A percentile compares a stretch with the other conserved stretches of the same genome.
These are phyloP conservation scores for slime mould (Dictyostelium discoideum) DNA, from an alignment of 78 protist species.

Conservation along the genomic window DNA sequence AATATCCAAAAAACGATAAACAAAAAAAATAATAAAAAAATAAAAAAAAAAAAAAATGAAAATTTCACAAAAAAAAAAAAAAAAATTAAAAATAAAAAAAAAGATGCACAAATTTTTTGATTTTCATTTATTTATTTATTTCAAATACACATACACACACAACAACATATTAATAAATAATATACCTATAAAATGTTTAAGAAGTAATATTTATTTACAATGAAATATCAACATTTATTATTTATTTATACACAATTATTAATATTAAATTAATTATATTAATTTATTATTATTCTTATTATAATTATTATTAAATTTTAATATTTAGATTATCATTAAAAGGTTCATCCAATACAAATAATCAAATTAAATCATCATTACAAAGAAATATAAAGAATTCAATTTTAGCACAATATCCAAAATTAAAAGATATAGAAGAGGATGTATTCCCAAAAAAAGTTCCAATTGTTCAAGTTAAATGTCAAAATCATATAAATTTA, in stretches of 20 bases:
- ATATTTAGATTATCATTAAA: constrained; percentile 41
- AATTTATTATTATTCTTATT: background rate
- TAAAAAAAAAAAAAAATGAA: background rate
- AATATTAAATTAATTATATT: too few relatives aligned
- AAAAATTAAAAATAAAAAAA: background rate
- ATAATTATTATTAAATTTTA: background rate
- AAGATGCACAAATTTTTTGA: background rate
- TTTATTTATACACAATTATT: too few relatives aligned
- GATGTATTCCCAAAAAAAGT: constrained; percentile 85
- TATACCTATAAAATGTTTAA: background rate
- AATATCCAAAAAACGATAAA: background rate
- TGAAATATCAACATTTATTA: too few relatives aligned
- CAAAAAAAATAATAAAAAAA: background rate
- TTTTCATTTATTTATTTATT: background rate
- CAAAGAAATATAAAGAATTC: constrained; percentile 71
- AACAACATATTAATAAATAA: background rate
- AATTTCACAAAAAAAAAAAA: background rate
- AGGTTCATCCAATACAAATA: constrained; percentile 16
- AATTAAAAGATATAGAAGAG: constrained; percentile 56
- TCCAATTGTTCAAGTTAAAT: constrained; percentile 79
- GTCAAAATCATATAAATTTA: constrained; percentile 58
- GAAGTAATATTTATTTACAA: background rate
- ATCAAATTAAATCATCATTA: constrained; percentile 73
- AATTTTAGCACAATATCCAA: constrained; percentile 72
- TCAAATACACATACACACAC: background rate